Base-by-base conservation (phyloP, 2,329 filamentous ascomycete species). In the Fusarium marasasianum region DNA sequence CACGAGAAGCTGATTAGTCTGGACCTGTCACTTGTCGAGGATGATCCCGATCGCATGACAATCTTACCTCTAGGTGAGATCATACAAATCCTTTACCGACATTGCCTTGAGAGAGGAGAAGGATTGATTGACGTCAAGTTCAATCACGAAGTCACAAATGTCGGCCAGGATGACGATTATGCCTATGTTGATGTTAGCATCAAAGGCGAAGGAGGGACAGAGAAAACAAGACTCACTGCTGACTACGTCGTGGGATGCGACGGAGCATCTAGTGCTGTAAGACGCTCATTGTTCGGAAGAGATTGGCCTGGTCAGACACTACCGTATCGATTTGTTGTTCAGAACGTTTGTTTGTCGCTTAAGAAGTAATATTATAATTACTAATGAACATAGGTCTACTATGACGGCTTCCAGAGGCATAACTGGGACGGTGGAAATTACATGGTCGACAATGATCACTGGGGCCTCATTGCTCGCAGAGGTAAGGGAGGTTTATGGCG, bases 181-280 rank as follows among this genome's bases (percentile, higher is more conserved):
- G 47, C 47, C 6, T 47, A 61, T 43, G 63, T 63, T 47, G 63
- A 47, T 1, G 29, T 66, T 7, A 18, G 54, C 11, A 22, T 63
- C 2, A 63, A 66, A 12, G 22, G 22, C 4, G 24, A 41, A 6
- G 20, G 7, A 8, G 4, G 5, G 2, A 29, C 5, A 1, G 29
- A 26, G 13, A 54, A 41, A 8, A 8, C 4, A 2, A 22, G 24
- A 10, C 17, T 66, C 2, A 37, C 26, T 20, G 58, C 63, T 18
- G 63, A 63, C 31, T 66, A 66, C 24, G 11, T 66, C 17, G n/a
- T 66, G 18, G 58, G 63, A 9, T 63, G 63, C 8, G 63, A 66
- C 7, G 63, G 63, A 9, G 63, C 63, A 3, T 66, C 63, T 2
- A 66, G 63, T 6, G 15, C 29, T 3, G 58, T 63, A 4, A 41